These are phyloP conservation scores for Termitomyces sp. DNA, from an alignment of 768 basidiomycete species.

Conservation along the genomic window DNA sequence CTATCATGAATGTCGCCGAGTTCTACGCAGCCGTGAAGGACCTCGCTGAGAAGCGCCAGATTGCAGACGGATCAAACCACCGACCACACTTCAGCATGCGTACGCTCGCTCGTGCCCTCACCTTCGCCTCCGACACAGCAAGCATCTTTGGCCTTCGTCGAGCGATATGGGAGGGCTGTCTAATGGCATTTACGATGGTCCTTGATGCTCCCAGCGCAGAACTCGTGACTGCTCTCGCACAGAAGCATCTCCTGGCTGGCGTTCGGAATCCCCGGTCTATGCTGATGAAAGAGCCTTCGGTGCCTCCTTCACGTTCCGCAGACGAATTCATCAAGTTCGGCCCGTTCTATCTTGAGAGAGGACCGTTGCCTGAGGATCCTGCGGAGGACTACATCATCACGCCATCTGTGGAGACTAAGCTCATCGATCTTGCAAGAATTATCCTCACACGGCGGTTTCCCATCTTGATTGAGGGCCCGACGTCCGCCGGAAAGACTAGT, in stretches of 20 bases:
- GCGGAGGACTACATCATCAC: slow-evolving; percentile 91
- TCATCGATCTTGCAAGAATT: slow-evolving; percentile 93
- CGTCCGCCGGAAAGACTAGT: slow-evolving; percentile 96
- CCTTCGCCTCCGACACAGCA: slow-evolving; percentile 83
- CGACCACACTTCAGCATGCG: slow-evolving; percentile 97
- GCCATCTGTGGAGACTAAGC: slow-evolving; percentile 89
- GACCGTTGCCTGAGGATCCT: slow-evolving; percentile 58
- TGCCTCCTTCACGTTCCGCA: slow-evolving; percentile 39
- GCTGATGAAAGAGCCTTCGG: slow-evolving; percentile 62
- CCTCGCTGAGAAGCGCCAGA: slow-evolving; percentile 65
- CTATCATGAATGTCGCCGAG: slow-evolving; percentile 88
- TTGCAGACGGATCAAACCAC: slow-evolving; percentile 92
- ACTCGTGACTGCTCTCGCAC: slow-evolving; percentile 63
- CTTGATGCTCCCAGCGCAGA: slow-evolving; percentile 71
- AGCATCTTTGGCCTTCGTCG: slow-evolving; percentile 75
- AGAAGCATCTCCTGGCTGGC: slow-evolving; percentile 73
- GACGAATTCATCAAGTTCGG: slow-evolving; percentile 80
- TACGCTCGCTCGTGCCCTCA: slow-evolving; percentile 86
- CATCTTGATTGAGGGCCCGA: slow-evolving; percentile 95
- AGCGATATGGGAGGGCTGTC: slow-evolving; percentile 91
- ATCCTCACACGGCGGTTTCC: slow-evolving; percentile 87
- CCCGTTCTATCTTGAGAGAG: slow-evolving; percentile 86
- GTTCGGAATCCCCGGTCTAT: slow-evolving; percentile 80
- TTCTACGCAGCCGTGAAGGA: slow-evolving; percentile 83
- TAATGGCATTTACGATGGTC: slow-evolving; percentile 98